Evolutionary conservation across 208 protist species (phyloP).

Genomic region (Leishmania guyanensis): DNA sequence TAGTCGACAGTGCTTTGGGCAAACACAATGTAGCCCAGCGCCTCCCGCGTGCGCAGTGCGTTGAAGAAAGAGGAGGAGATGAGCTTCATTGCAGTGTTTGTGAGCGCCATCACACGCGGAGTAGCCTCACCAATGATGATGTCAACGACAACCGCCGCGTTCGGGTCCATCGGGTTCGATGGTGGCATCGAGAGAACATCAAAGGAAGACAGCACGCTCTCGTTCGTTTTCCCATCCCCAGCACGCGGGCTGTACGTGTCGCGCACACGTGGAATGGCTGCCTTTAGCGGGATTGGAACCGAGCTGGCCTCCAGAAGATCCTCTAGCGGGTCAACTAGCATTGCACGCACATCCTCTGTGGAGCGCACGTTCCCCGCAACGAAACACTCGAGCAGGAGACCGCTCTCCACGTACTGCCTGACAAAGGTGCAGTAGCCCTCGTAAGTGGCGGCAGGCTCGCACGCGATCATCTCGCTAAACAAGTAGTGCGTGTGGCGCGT

Average conservation of each 20-base stretch:
- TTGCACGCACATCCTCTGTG: slow-evolving; percentile 24
- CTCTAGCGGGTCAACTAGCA: slow-evolving; percentile 39
- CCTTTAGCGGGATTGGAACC: slow-evolving; percentile 30
- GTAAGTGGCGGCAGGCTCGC: slow-evolving; percentile 38
- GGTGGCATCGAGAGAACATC: slow-evolving; percentile 51
- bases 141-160: slow-evolving; percentile 52
- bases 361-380: slow-evolving; percentile 67
- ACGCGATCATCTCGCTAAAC: slow-evolving; percentile 58
- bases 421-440: slow-evolving; percentile 57
- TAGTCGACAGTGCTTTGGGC: slow-evolving; percentile 19
- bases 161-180: slow-evolving; percentile 49
- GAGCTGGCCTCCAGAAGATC: slow-evolving; percentile 20
- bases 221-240: not conserved
- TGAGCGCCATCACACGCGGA: slow-evolving; percentile 39
- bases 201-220: slow-evolving; percentile 25
- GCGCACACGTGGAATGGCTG: slow-evolving; percentile 47
- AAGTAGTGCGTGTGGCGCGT: slow-evolving; percentile 36
- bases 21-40: slow-evolving; percentile 83
- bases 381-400: slow-evolving; percentile 68
- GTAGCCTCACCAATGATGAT: slow-evolving; percentile 63
- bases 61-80: slow-evolving; percentile 74
- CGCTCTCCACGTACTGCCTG: slow-evolving; percentile 45
- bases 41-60: slow-evolving; percentile 71
- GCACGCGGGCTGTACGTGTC: slow-evolving; percentile 46
- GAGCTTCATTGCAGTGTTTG: slow-evolving; percentile 39